These are phyloP conservation scores for Coniochaeta sp. DNA, from an alignment of 2,329 filamentous ascomycete species.

Conservation along the genomic window DNA sequence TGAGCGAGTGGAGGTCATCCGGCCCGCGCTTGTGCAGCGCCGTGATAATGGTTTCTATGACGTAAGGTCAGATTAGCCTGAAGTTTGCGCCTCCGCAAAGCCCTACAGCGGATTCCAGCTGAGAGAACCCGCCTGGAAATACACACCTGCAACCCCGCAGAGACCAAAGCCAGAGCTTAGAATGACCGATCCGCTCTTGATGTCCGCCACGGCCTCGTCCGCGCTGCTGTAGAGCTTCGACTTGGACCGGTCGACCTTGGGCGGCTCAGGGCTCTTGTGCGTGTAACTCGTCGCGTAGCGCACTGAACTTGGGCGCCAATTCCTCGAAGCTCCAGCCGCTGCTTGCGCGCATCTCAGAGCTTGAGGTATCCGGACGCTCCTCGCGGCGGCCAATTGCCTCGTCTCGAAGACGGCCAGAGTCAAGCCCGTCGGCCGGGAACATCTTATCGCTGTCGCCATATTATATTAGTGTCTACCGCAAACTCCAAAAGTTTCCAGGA, in stretches of 20 bases:
- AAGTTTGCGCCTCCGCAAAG: neutral
- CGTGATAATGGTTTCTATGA: conserved; percentile 60
- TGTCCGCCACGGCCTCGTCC: conserved; percentile 61
- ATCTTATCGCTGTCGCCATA: neutral
- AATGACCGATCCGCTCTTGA: conserved; percentile 62
- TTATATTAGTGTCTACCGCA: neutral
- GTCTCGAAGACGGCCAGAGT: neutral
- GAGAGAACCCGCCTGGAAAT: neutral
- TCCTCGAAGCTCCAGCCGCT: neutral
- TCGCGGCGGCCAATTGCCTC: neutral
- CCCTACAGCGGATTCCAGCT: neutral
- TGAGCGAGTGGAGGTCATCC: conserved; percentile 58
- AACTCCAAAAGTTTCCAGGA: neutral
- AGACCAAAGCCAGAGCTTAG: conserved; percentile 78
- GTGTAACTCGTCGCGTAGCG: neutral
- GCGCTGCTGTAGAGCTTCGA: conserved; percentile 48
- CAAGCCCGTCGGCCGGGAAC: neutral
- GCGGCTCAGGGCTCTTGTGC: neutral
- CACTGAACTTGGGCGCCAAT: neutral
- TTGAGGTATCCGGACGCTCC: neutral
- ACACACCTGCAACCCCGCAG: conserved; percentile 62
- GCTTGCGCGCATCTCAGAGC: neutral
- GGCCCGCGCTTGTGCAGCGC: conserved; percentile 54
- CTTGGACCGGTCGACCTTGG: conserved; percentile 17
- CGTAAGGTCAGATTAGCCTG: neutral